A percentile compares a stretch with the other conserved stretches of the same genome.
These are phyloP conservation scores for Hymenoscyphus occultus DNA, from an alignment of 2,329 filamentous ascomycete species.

Conservation along the genomic window DNA sequence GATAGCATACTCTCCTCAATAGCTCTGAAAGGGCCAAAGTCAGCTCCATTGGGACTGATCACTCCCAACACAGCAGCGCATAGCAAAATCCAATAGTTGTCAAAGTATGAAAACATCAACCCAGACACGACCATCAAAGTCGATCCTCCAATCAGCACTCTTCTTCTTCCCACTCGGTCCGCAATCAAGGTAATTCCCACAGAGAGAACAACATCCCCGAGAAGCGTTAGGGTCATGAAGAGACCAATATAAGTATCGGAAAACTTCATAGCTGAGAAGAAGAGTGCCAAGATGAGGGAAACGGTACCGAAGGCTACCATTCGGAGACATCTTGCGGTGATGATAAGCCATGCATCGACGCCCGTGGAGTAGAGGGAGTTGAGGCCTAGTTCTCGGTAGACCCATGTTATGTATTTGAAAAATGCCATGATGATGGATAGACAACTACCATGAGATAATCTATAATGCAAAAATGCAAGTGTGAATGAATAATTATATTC, in stretches of 20 bases:
- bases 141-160: constrained; percentile 51
- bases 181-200: constrained; percentile 55
- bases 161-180: constrained; percentile 53
- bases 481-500: not conserved
- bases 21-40: constrained; percentile 60
- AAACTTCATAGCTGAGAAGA: constrained; percentile 49
- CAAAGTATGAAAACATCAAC: constrained; percentile 48
- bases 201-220: constrained; percentile 57
- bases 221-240: constrained; percentile 62
- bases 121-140: constrained; percentile 54
- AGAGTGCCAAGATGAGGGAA: constrained; percentile 54
- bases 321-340: constrained; percentile 54
- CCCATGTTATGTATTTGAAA: constrained; percentile 25
- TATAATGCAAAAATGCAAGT: not conserved
- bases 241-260: constrained; percentile 54
- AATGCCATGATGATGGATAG: constrained; percentile 2
- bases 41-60: constrained; percentile 58
- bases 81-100: constrained; percentile 57
- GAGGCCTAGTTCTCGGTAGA: constrained; percentile 43
- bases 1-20: constrained; percentile 58
- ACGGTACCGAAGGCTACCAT: constrained; percentile 60
- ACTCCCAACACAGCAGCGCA: constrained; percentile 57
- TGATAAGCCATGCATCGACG: constrained; percentile 54
- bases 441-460: not conserved
- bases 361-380: constrained; percentile 42